A percentile compares a stretch with the other conserved stretches of the same genome.
phyloP scores from a whole-genome alignment of 73 alveolate genomes.

The Symbiodinium natans region DNA sequence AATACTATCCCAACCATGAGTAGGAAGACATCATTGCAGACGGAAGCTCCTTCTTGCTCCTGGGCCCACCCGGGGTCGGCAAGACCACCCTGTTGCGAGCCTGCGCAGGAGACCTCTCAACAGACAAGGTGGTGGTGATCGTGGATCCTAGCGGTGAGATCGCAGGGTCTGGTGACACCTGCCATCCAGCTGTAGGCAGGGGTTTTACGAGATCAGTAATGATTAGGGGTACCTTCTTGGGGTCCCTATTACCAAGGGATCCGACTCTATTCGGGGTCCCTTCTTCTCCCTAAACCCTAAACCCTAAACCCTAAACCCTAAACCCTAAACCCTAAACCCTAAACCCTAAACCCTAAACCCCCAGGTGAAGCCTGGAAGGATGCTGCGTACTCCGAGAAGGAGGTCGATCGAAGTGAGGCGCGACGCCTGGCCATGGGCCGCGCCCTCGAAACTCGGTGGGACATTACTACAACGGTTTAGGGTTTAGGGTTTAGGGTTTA shows the following conservation, averaged over 20 bases:
- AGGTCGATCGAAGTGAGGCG: constrained; percentile 26
- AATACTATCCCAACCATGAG: neutral
- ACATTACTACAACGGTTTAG: too few species aligned
- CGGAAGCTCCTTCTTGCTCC: neutral
- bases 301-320: too few species aligned
- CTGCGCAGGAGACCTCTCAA: neutral
- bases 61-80: constrained; percentile 45
- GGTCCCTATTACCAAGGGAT: too few species aligned
- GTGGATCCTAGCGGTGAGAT: constrained; percentile 39
- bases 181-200: constrained; percentile 13
- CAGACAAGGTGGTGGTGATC: neutral
- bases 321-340: too few species aligned
- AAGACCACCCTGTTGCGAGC: constrained; percentile 44
- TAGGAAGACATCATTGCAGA: neutral
- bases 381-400: neutral
- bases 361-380: constrained; percentile 14
- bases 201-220: too few species aligned
- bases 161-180: constrained; percentile 20
- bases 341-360: too few species aligned
- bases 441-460: too few species aligned
- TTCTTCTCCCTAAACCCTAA: too few species aligned
- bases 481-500: too few species aligned
- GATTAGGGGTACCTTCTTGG: too few species aligned
- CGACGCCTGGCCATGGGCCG: constrained; percentile 58
- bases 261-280: too few species aligned